These are phyloP conservation scores for Isabelozyma pseudorhagii DNA, from an alignment of 805 yeast genomes.

Conservation along the genomic window DNA sequence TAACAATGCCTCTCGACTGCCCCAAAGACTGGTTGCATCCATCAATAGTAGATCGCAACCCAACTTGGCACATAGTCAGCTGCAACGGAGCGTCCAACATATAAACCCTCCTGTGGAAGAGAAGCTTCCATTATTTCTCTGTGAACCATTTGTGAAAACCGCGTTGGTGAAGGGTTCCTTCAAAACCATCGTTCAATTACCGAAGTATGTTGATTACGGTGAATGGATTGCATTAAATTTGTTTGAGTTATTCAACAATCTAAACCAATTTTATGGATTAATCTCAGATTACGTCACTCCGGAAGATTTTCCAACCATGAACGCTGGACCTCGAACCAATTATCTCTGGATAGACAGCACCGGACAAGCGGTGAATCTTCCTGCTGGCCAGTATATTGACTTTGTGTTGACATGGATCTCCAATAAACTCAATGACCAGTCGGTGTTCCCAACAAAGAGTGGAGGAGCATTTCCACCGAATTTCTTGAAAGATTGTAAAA, in stretches of 20 bases:
- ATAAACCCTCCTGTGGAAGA: conserved; percentile 14
- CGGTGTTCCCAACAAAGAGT: conserved; percentile 85
- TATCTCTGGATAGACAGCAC: conserved; percentile 83
- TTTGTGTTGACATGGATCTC: conserved; percentile 88
- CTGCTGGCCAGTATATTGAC: conserved; percentile 92
- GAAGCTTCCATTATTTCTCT: conserved; percentile 62
- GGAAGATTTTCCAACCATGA: conserved; percentile 88
- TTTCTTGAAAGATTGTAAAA: conserved; percentile 77
- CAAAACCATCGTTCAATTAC: conserved; percentile 91
- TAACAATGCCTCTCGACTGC: conserved; percentile 1
- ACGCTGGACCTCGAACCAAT: conserved; percentile 89
- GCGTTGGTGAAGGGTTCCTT: conserved; percentile 95
- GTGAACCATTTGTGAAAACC: conserved; percentile 91
- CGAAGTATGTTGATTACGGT: conserved; percentile 88
- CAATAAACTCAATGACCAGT: conserved; percentile 82
- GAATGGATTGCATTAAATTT: conserved; percentile 96
- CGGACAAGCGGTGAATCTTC: conserved; percentile 78
- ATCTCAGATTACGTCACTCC: conserved; percentile 89
- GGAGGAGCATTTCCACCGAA: conserved; percentile 89
- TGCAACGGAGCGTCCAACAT: conserved; percentile 8
- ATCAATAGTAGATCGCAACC: conserved; percentile 1
- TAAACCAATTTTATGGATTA: conserved; percentile 88
- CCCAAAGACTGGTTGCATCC: neutral
- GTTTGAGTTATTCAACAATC: conserved; percentile 81
- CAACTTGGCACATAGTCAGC: neutral